Base-by-base conservation (phyloP, 78 protist genomes). In the Dictyostelium firmibasis region DNA sequence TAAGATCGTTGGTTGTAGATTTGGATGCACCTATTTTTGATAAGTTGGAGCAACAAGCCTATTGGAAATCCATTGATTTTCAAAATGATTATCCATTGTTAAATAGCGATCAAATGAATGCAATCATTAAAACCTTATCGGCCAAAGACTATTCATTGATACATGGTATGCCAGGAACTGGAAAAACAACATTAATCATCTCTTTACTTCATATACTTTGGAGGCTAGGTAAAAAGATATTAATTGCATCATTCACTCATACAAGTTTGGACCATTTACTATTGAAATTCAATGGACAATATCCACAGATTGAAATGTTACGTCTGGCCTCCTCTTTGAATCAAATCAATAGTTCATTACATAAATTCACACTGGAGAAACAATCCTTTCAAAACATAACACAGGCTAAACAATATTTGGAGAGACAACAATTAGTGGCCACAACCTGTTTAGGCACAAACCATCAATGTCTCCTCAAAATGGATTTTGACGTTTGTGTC, bases 141-240 rank as follows among this genome's bases (percentile, higher is more conserved):
- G 95, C 96, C 1, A n/a, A 86, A 6, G 99, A 98, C 60, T 98
- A 98, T 81, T 76, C 93, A 29, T 78, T 96, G 44, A 79, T 98
- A 4, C 78, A 81, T 29, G 99, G 99, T 41, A 98, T 97, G 97
- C 99, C 99, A 0, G 99, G 99, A 9, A 92, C 97, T 23, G 99
- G 99, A 44, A 98, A 98, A 91, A 96, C 99, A 6, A 96, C 97
- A 3, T 75, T 97, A 3, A 88, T 96, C 1, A 84, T 97, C 20
- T 10, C 50, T n/a, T 20, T 87, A 16, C 44, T 94, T 16, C 23
- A 31, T 14, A 62, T 72, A 1, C 88, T 92, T 18, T 47, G 29
- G 23, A 23, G 23, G 31, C 14, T 36, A 7, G 96, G 94, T 18
- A 76, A 75, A 75, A 25, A 83, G 4, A 96, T 98, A 47, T 77